Conservation (phyloP, 202 grass and related monocot genomes). For the Panicum virgatum region DNA sequence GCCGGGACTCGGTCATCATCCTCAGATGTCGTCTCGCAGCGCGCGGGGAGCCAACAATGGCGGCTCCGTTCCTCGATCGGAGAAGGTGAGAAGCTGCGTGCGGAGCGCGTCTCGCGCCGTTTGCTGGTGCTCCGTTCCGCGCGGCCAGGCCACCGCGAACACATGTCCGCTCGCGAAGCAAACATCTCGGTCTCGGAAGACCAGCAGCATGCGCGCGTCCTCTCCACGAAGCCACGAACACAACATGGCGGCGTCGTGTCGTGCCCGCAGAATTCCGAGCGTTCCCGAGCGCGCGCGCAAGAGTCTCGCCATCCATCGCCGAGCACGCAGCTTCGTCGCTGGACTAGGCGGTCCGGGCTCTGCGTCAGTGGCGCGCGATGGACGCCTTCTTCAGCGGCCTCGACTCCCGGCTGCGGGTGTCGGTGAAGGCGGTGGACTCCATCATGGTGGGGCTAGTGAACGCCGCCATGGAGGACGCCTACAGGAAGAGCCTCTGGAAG, state of each 20-base stretch:
- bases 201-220: neutral
- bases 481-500: constrained; percentile 60
- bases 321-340: neutral
- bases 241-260: neutral
- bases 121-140: neutral
- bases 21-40: too few species aligned
- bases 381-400: constrained; percentile 59
- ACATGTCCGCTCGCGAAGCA: neutral
- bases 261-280: neutral
- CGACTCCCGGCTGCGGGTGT: constrained; percentile 41
- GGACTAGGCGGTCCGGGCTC: neutral
- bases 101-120: neutral
- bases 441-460: constrained; percentile 72
- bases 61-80: too few species aligned
- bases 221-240: neutral
- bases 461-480: constrained; percentile 63
- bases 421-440: constrained; percentile 59
- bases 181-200: neutral
- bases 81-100: too few species aligned
- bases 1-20: too few species aligned
- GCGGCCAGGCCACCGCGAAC: neutral
- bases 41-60: too few species aligned
- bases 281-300: neutral
- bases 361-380: constrained; percentile 26
- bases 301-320: neutral